A percentile compares a stretch with the other conserved stretches of the same genome.
Conservation (phyloP, 1,284 basidiomycete genomes). For the Trametes hirsuta region DNA sequence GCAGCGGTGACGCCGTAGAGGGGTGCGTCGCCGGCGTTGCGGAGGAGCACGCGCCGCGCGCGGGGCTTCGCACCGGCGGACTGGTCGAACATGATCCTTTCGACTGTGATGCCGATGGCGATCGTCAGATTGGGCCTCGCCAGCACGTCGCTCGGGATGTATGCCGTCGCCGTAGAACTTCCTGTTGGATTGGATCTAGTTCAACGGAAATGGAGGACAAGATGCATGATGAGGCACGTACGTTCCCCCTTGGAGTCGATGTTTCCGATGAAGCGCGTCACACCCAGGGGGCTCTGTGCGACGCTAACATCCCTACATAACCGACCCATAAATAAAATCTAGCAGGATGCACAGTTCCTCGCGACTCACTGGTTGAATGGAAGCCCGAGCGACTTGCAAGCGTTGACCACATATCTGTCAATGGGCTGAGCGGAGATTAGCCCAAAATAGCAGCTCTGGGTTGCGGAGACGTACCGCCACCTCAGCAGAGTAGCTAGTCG, state of each 20-base stretch:
- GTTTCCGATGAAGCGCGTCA: conserved; percentile 27
- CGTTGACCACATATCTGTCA: conserved; percentile 9
- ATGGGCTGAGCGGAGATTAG: conserved; percentile 4
- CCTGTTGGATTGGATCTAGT: conserved; percentile 13
- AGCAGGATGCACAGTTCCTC: background rate
- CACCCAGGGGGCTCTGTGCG: conserved; percentile 28
- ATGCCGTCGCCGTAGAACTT: conserved; percentile 42
- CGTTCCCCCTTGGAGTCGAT: conserved; percentile 37
- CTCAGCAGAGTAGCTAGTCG: conserved; percentile 20
- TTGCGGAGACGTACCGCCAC: conserved; percentile 2
- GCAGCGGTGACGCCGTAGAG: conserved; percentile 16
- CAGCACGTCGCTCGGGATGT: conserved; percentile 38
- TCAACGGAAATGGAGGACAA: background rate
- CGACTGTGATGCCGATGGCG: conserved; percentile 39
- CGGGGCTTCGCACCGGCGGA: background rate
- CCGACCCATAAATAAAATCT: background rate
- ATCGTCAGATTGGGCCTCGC: conserved; percentile 42
- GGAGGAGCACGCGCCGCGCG: conserved; percentile 36
- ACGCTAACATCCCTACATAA: conserved; percentile 34
- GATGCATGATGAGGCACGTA: conserved; percentile 4
- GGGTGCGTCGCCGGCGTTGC: conserved; percentile 14
- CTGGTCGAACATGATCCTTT: conserved; percentile 24
- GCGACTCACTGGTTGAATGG: conserved; percentile 26
- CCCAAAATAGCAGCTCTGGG: background rate
- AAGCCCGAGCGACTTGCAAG: conserved; percentile 26